A percentile compares a stretch with the other conserved stretches of the same genome.
Evolutionary conservation across 1,139 yeast genomes (phyloP).

Genomic region (Candida tetrigidarum): DNA sequence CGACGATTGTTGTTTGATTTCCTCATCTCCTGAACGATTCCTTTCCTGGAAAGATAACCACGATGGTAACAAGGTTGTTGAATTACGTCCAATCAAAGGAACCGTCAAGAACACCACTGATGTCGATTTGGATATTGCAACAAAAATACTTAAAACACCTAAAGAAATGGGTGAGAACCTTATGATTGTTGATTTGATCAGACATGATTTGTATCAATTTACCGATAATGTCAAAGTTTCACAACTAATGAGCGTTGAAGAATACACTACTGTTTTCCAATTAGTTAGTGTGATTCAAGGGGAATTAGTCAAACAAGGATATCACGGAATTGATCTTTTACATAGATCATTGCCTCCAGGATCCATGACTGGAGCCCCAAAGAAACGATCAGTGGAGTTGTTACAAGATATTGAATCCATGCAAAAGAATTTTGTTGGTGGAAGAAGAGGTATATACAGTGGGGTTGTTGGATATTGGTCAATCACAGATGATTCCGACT

Average conservation of each 20-base stretch:
- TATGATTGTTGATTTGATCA: slow-evolving; percentile 94
- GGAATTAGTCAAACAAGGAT: slow-evolving; percentile 40
- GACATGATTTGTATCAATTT: slow-evolving; percentile 85
- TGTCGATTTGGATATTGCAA: slow-evolving; percentile 61
- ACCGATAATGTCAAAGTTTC: slow-evolving; percentile 71
- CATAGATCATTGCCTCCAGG: slow-evolving; percentile 92
- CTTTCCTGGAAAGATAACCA: slow-evolving; percentile 68
- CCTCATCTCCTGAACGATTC: slow-evolving; percentile 95
- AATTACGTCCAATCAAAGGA: slow-evolving; percentile 94
- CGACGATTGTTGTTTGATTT: slow-evolving; percentile 70
- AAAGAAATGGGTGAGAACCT: slow-evolving; percentile 95
- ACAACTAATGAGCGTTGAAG: slow-evolving; percentile 89
- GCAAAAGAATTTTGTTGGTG: slow-evolving; percentile 47
- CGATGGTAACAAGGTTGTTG: slow-evolving; percentile 50
- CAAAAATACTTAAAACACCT: slow-evolving; percentile 71
- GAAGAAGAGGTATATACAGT: slow-evolving; percentile 84
- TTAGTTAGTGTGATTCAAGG: slow-evolving; percentile 90
- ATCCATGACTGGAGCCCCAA: slow-evolving; percentile 99
- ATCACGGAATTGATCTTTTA: slow-evolving; percentile 78
- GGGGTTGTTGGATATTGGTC: slow-evolving; percentile 98
- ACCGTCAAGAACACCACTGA: slow-evolving; percentile 73
- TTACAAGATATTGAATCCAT: slow-evolving; percentile 55
- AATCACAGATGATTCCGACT: slow-evolving; percentile 83
- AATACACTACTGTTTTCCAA: slow-evolving; percentile 88
- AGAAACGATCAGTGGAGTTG: slow-evolving; percentile 86